These are phyloP conservation scores for Saturnispora hagleri DNA, from an alignment of 805 yeast genomes.

Conservation along the genomic window DNA sequence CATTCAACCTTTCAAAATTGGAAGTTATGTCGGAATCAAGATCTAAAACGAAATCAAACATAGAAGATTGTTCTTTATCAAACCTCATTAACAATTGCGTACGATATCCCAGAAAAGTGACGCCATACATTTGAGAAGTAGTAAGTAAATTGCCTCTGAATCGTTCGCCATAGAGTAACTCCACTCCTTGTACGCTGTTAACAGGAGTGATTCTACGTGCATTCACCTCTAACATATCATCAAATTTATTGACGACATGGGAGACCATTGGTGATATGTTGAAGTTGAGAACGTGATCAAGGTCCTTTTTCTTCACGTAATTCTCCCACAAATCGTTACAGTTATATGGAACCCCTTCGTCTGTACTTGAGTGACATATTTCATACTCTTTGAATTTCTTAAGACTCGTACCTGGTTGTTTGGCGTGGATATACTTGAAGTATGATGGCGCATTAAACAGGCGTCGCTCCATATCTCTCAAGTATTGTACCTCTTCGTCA, in stretches of 20 bases:
- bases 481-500: neutral
- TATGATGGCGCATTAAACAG: neutral
- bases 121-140: slow-evolving; percentile 11
- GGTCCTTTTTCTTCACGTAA: neutral
- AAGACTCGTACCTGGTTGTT: neutral
- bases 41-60: slow-evolving; percentile 15
- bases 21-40: slow-evolving; percentile 15
- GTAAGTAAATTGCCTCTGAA: slow-evolving; percentile 13
- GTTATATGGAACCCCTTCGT: slow-evolving; percentile 7
- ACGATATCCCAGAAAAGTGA: slow-evolving; percentile 4
- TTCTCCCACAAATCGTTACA: slow-evolving; percentile 2
- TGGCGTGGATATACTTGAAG: neutral
- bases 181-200: neutral
- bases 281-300: neutral
- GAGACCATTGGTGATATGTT: neutral
- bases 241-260: neutral
- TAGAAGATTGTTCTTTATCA: slow-evolving; percentile 12
- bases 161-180: slow-evolving; percentile 15
- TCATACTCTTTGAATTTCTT: slow-evolving; percentile 1
- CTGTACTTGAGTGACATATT: neutral
- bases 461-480: neutral
- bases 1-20: neutral
- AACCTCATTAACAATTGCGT: slow-evolving; percentile 7
- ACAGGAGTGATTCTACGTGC: neutral
- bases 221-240: slow-evolving; percentile 1